A percentile compares a stretch with the other conserved stretches of the same genome.
Conservation (phyloP, 192 early-diverging fungal species). For the Lobosporangium transversale region DNA sequence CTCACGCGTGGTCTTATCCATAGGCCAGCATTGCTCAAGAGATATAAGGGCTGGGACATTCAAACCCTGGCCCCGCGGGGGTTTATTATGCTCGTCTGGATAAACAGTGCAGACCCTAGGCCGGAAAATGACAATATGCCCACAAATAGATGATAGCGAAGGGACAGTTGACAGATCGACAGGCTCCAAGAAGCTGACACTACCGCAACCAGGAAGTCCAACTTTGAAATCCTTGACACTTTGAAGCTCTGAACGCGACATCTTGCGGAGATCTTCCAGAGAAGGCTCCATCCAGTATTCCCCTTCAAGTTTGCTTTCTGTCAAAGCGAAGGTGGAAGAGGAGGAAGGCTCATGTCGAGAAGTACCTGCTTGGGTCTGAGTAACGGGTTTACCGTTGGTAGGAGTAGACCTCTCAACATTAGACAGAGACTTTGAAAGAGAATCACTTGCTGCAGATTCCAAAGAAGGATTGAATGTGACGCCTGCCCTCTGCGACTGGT, state of each 20-base stretch:
- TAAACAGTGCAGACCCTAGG: slow-evolving; percentile 81
- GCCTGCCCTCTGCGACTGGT: slow-evolving; percentile 12
- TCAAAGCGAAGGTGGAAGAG: neutral
- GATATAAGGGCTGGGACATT: slow-evolving; percentile 88
- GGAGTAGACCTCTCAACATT: slow-evolving; percentile 13
- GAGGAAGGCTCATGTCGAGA: neutral
- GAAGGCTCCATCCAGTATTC: slow-evolving; percentile 84
- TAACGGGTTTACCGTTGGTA: slow-evolving; percentile 3
- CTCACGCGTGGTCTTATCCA: slow-evolving; percentile 79
- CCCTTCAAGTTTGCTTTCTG: slow-evolving; percentile 41
- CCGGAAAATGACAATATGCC: slow-evolving; percentile 79
- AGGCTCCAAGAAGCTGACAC: slow-evolving; percentile 78
- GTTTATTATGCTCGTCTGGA: slow-evolving; percentile 81
- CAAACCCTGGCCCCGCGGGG: slow-evolving; percentile 83
- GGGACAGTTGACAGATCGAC: slow-evolving; percentile 82
- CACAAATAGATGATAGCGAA: slow-evolving; percentile 72
- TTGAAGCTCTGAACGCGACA: slow-evolving; percentile 75
- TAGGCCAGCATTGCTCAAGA: slow-evolving; percentile 84
- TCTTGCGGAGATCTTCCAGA: slow-evolving; percentile 71
- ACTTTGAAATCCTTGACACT: slow-evolving; percentile 81
- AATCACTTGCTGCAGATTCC: slow-evolving; percentile 38
- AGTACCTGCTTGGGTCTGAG: neutral
- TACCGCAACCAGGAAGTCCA: slow-evolving; percentile 72
- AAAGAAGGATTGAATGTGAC: slow-evolving; percentile 50
- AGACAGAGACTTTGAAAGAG: slow-evolving; percentile 11